These are phyloP conservation scores for Colletotrichum eleusines DNA, from an alignment of 2,329 filamentous ascomycete genomes.

Conservation along the genomic window DNA sequence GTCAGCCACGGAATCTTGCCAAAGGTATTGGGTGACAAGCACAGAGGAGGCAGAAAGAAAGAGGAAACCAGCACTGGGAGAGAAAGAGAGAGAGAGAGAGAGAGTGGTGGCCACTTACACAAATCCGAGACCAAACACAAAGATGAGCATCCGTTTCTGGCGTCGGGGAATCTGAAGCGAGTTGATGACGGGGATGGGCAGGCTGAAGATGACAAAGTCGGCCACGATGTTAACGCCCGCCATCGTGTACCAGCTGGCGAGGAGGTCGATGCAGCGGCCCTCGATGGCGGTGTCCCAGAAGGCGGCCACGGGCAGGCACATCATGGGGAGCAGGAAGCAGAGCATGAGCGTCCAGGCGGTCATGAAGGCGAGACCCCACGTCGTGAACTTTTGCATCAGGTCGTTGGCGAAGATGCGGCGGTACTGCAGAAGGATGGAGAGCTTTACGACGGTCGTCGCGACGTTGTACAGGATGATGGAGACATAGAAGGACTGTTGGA, in stretches of 20 bases:
- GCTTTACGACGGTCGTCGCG: constrained; percentile 50
- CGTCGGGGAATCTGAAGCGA: constrained; percentile 43
- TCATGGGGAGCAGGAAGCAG: constrained; percentile 47
- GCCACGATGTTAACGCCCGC: constrained; percentile 47
- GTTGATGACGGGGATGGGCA: constrained; percentile 47
- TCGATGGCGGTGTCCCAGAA: constrained; percentile 45
- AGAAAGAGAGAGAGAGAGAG: no score
- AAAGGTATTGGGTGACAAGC: no score
- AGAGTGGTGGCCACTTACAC: constrained; percentile 42
- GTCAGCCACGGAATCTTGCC: no score
- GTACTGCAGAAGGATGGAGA: constrained; percentile 55
- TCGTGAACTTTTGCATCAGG: constrained; percentile 44
- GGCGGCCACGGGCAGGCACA: constrained; percentile 47
- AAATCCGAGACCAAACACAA: constrained; percentile 47
- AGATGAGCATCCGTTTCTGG: constrained; percentile 45
- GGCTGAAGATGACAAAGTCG: constrained; percentile 46
- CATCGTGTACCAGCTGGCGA: constrained; percentile 48
- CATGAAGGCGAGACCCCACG: constrained; percentile 46
- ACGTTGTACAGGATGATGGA: constrained; percentile 53
- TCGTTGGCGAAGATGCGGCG: constrained; percentile 52
- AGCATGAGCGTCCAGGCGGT: constrained; percentile 47
- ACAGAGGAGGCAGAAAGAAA: no score
- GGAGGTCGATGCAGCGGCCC: constrained; percentile 45
- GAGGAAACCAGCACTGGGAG: no score
- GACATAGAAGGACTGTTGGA: constrained; percentile 47